Percentiles rank a stretch among this genome's conserved stretches.
phyloP scores from a whole-genome alignment of 2,329 filamentous ascomycete species.

The Ceratocystis eucalypticola region DNA sequence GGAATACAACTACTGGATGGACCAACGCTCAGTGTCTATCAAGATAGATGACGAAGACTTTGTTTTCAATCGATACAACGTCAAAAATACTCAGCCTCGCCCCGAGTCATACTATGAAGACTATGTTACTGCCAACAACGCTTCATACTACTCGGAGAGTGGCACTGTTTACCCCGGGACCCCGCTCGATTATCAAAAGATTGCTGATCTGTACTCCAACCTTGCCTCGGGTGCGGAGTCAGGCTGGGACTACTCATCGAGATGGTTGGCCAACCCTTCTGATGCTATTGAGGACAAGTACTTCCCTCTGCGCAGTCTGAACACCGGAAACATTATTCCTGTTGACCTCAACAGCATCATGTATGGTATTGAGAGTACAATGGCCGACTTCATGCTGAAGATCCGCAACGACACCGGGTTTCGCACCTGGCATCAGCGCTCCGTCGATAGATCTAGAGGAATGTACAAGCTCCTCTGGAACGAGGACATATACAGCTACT shows the following conservation, averaged over 20 bases:
- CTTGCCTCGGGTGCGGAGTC: slow-evolving; percentile 53
- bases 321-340: slow-evolving; percentile 43
- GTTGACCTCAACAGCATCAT: slow-evolving; percentile 57
- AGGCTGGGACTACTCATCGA: slow-evolving; percentile 49
- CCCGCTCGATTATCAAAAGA: slow-evolving; percentile 38
- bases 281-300: slow-evolving; percentile 47
- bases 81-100: slow-evolving; percentile 50
- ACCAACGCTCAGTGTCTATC: slow-evolving; percentile 45
- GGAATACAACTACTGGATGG: slow-evolving; percentile 50
- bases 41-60: slow-evolving; percentile 31
- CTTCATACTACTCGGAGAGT: slow-evolving; percentile 45
- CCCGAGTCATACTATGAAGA: slow-evolving; percentile 56
- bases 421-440: slow-evolving; percentile 36
- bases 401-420: slow-evolving; percentile 39
- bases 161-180: slow-evolving; percentile 46
- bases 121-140: slow-evolving; percentile 50
- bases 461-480: slow-evolving; percentile 55
- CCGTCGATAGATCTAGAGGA: slow-evolving; percentile 42
- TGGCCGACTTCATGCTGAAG: slow-evolving; percentile 40
- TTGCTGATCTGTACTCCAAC: slow-evolving; percentile 43
- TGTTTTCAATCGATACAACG: slow-evolving; percentile 44
- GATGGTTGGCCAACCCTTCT: slow-evolving; percentile 43
- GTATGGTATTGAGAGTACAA: slow-evolving; percentile 49
- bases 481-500: slow-evolving; percentile 47
- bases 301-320: slow-evolving; percentile 52